Evolutionary conservation across 208 protist species (phyloP), one percentile per base, ranked within the genome.

Genomic region (Leishmania braziliensis): DNA sequence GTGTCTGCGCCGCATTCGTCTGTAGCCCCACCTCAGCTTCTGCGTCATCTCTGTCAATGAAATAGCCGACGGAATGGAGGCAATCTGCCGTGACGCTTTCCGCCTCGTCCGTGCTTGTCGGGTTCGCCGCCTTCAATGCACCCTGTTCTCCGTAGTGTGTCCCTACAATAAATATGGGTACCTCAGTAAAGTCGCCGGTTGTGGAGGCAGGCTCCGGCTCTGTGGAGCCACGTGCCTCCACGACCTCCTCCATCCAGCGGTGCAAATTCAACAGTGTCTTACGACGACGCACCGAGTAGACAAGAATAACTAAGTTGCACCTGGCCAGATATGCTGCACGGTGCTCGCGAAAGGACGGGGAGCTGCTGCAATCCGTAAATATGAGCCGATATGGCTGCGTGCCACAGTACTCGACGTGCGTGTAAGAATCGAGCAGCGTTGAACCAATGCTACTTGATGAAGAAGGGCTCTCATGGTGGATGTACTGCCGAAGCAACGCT

Each of bases 121-220:
- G 18, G 76, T 77, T 65, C 8, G 72, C 43, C 46, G 77, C 29
- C 60, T 89, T 85, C n/a, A 81, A 12, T n/a, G 43, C n/a, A n/a
- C 62, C 54, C 56, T 71, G 58, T 71, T 87, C 79, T 48, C 79
- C 69, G 72, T 79, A 73, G 79, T 87, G 82, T 14, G 92, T 95
- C 26, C 92, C 92, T 3, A 95, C 81, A 23, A 95, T 73, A 75
- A 93, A 89, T 69, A 92, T 79, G 23, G 85, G 90, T 29, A 93
- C 75, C 53, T 86, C 76, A 23, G 69, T 84, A 9, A 79, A 77
- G 53, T 81, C 79, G 58, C 84, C 81, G 6, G n/a, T 12, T 43
- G 71, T 84, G 36, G 73, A 82, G 74, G 39, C n/a, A 51, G 69
- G 75, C 69, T 58, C 77, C 46, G 84, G 77, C 33, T 71, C 63